Evolutionary conservation across 495 filamentous ascomycete genomes (phyloP).

Genomic region (Tuber umbilicatum): DNA sequence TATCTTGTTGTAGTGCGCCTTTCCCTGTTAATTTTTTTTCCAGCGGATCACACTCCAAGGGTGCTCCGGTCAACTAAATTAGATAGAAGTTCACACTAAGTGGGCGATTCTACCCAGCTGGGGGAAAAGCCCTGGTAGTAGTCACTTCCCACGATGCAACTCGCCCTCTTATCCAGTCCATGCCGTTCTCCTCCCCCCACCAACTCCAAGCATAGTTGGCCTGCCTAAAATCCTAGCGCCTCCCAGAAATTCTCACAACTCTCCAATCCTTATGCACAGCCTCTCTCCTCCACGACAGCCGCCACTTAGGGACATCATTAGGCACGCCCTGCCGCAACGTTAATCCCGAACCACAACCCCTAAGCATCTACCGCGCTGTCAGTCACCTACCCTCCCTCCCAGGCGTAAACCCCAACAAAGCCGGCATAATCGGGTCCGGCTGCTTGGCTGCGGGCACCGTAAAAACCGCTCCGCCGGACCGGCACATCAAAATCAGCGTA

Average conservation of each 20-base stretch:
- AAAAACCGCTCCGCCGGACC: conserved; percentile 11
- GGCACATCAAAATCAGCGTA: conserved; percentile 16
- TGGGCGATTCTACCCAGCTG: conserved; percentile 39
- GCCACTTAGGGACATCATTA: conserved; percentile 15
- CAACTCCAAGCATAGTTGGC: neutral
- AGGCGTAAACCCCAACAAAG: conserved; percentile 12
- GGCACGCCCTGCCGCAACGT: conserved; percentile 15
- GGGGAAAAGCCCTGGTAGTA: conserved; percentile 28
- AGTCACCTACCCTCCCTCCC: conserved; percentile 13
- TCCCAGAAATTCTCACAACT: conserved; percentile 12
- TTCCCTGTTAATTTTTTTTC: no score
- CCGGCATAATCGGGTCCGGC: conserved; percentile 12
- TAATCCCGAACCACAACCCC: conserved; percentile 12
- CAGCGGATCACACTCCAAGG: no score
- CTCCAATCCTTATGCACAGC: conserved; percentile 15
- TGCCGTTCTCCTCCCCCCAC: neutral
- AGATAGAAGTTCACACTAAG: conserved; percentile 7
- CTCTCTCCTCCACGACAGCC: conserved; percentile 23
- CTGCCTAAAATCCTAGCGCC: conserved; percentile 20
- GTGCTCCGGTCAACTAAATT: no score
- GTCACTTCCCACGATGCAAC: conserved; percentile 32
- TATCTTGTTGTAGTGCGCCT: no score
- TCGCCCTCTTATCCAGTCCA: neutral
- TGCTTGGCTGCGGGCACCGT: conserved; percentile 11
- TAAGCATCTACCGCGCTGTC: conserved; percentile 12